Base-by-base conservation (phyloP, 1,284 basidiomycete genomes). In the Lentinus polychrous region DNA sequence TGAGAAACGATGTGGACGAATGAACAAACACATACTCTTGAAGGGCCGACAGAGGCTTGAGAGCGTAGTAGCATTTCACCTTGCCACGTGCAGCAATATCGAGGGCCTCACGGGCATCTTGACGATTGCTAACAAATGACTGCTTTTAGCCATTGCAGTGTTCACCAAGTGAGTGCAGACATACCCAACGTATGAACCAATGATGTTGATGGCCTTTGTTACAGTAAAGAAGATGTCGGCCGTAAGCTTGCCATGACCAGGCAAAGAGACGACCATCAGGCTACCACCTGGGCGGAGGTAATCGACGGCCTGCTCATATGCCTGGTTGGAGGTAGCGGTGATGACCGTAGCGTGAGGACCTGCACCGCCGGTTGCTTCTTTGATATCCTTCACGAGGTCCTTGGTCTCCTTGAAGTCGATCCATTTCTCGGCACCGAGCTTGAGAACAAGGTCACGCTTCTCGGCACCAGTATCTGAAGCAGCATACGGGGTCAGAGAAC, bases 211-310 rank as follows among this genome's bases (percentile, higher is more conserved):
- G 57, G 71, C 76, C 69, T 84, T 82, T 62, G 79, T 73, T 42
- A 89, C 86, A 1, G 81, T 85, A 69, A 78, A 88, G 74, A 92
- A 92, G 57, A 91, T 87, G 45, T 83, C 79, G 0, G 82, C 79
- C 43, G 78, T 72, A 34, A 91, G 71, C 27, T 66, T 72, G 0
- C 81, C 79, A 36, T 78, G 67, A 1, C 75, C 79, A 6, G 86
- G 88, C 8, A 91, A 68, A 41, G 88, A 86, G 43, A 91, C 86
- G 33, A 77, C 82, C 72, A 92, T 87, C 48, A 92, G 72, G 5
- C 72, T 76, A 31, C 86, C 81, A 46, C 79, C 74, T n/a, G 73
- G 67, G 43, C 83, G 74, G 50, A 91, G 67, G 67, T 91, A 89
- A 49, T 83, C 79, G 41, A 90, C 68, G 5, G 87, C 90, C 65